Conservation (phyloP, 2,329 filamentous ascomycete species). For the Microthyrium microscopicum region DNA sequence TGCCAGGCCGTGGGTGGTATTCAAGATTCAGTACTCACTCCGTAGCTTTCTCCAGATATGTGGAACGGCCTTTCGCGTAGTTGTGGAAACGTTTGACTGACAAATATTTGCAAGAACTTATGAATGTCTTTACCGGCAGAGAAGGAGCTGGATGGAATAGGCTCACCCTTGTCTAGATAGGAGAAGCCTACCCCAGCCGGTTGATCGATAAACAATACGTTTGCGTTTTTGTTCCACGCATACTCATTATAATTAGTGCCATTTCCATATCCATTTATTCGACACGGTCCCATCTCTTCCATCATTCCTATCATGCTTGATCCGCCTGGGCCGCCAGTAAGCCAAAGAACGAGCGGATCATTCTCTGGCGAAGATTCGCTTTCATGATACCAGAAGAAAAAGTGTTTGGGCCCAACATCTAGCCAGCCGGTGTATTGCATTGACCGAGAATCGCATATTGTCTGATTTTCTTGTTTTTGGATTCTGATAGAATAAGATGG, state of each 20-base stretch:
- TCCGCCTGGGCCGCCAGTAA: constrained; percentile 39
- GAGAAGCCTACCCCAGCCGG: constrained; percentile 23
- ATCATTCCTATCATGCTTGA: constrained; percentile 33
- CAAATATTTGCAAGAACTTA: constrained; percentile 32
- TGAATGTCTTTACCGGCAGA: constrained; percentile 32
- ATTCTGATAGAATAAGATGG: no score
- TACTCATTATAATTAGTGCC: constrained; percentile 34
- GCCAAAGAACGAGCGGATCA: constrained; percentile 24
- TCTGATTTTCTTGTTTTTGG: constrained; percentile 17
- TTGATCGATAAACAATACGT: constrained; percentile 33
- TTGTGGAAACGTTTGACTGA: constrained; percentile 28
- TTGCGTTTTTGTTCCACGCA: constrained; percentile 44
- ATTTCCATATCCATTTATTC: constrained; percentile 35
- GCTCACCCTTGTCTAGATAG: constrained; percentile 20
- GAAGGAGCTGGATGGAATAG: constrained; percentile 22
- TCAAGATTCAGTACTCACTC: no score
- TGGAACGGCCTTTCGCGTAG: constrained; percentile 24
- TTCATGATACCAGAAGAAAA: constrained; percentile 32
- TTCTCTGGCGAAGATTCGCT: constrained; percentile 20
- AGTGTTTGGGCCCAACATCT: constrained; percentile 23
- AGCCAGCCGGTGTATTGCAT: constrained; percentile 21
- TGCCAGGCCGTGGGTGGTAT: no score
- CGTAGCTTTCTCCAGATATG: constrained; percentile 34
- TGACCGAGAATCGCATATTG: constrained; percentile 19
- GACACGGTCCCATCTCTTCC: constrained; percentile 36